Evolutionary conservation across 2,329 filamentous ascomycete genomes (phyloP).

Genomic region (Cladorrhinum sp.): DNA sequence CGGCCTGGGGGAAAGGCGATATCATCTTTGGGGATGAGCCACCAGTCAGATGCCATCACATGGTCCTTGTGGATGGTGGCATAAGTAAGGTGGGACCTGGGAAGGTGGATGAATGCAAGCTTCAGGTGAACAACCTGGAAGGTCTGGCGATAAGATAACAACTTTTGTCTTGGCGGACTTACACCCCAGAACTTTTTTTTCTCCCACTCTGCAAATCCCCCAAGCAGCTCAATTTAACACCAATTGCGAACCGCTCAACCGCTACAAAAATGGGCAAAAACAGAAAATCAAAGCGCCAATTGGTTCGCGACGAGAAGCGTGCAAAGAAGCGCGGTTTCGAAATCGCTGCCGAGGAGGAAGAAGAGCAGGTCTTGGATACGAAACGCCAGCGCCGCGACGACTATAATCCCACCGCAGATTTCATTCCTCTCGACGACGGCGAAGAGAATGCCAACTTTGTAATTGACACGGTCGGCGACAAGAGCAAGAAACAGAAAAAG

Average conservation of each 20-base stretch:
- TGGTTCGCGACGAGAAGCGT: slow-evolving; percentile 37
- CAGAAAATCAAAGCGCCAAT: slow-evolving; percentile 37
- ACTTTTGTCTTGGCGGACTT: background rate
- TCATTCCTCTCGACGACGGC: slow-evolving; percentile 28
- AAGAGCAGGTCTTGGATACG: slow-evolving; percentile 25
- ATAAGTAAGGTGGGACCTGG: too few relatives aligned
- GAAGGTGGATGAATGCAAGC: too few relatives aligned
- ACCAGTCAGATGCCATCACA: too few relatives aligned
- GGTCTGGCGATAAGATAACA: slow-evolving; percentile 1
- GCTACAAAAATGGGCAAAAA: slow-evolving; percentile 32
- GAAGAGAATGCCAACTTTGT: slow-evolving; percentile 7
- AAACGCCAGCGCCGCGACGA: slow-evolving; percentile 29
- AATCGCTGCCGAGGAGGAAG: slow-evolving; percentile 13
- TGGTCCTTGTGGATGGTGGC: too few relatives aligned
- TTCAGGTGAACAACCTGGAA: too few relatives aligned
- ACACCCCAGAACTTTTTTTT: slow-evolving; percentile 9
- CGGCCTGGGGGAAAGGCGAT: background rate
- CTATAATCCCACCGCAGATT: slow-evolving; percentile 21
- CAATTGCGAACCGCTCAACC: background rate
- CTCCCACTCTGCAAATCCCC: background rate
- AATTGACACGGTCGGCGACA: background rate
- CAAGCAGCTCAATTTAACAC: background rate
- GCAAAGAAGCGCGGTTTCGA: slow-evolving; percentile 34
- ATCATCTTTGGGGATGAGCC: background rate
- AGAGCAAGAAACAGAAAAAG: background rate